Conservation (phyloP, 2,329 filamentous ascomycete species). For the Bisporella sp. region DNA sequence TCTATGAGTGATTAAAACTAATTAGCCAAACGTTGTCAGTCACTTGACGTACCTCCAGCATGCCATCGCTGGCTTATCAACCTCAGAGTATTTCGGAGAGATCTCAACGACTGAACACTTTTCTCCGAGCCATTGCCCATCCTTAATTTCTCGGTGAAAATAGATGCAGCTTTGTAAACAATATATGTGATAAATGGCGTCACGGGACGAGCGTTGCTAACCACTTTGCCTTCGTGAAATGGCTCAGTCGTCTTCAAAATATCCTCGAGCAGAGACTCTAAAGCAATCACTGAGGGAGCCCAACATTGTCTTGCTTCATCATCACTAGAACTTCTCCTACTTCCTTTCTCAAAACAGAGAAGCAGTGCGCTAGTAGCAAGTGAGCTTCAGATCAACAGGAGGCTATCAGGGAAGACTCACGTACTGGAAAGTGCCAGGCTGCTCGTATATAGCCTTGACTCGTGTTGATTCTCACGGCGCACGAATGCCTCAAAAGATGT, state of each 20-base stretch:
- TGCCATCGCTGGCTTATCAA: slow-evolving; percentile 11
- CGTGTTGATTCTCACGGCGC: slow-evolving; percentile 5
- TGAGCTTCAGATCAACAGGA: no score
- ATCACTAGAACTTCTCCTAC: slow-evolving; percentile 3
- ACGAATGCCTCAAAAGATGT: slow-evolving; percentile 9
- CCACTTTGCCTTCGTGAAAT: slow-evolving; percentile 1
- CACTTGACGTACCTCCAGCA: slow-evolving; percentile 10
- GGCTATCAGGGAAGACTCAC: slow-evolving; percentile 5
- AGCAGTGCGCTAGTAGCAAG: slow-evolving; percentile 8
- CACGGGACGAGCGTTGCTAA: background rate
- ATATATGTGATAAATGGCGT: slow-evolving; percentile 11
- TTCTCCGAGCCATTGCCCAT: slow-evolving; percentile 3
- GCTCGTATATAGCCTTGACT: slow-evolving; percentile 5
- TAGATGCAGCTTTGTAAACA: slow-evolving; percentile 14
- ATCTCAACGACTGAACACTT: slow-evolving; percentile 7
- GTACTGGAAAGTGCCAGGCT: slow-evolving; percentile 8
- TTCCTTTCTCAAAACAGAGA: slow-evolving; percentile 14
- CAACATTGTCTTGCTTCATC: slow-evolving; percentile 5
- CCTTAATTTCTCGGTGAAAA: slow-evolving; percentile 11
- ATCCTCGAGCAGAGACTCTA: slow-evolving; percentile 3
- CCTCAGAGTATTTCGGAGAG: slow-evolving; percentile 11
- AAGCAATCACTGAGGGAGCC: slow-evolving; percentile 2
- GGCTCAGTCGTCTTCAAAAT: slow-evolving; percentile 9
- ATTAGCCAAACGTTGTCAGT: background rate
- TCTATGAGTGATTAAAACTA: slow-evolving; percentile 9